These are phyloP conservation scores for Eucalyptus albens DNA, from an alignment of 345 rosid species.

Conservation along the genomic window DNA sequence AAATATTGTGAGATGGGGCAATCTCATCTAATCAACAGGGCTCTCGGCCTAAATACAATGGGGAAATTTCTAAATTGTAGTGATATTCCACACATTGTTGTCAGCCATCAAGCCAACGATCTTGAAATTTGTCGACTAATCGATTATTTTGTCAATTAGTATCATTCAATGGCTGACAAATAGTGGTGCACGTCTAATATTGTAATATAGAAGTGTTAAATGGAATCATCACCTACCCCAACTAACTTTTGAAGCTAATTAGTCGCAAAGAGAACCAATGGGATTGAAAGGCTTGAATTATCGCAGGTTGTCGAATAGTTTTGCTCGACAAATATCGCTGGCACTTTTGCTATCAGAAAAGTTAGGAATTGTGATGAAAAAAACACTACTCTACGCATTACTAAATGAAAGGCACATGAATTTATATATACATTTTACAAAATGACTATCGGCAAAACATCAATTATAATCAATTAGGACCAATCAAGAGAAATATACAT, in stretches of 20 bases:
- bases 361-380: background rate
- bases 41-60: background rate
- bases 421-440: too few relatives aligned
- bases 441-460: background rate
- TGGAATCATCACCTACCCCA: background rate
- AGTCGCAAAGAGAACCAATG: background rate
- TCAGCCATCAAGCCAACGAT: background rate
- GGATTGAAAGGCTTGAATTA: background rate
- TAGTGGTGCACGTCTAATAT: too few relatives aligned
- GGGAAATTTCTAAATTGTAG: background rate
- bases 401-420: background rate
- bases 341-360: background rate
- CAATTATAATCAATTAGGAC: background rate
- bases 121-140: background rate
- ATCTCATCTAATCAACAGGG: background rate
- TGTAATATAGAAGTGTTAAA: background rate
- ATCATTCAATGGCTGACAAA: too few relatives aligned
- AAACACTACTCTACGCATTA: background rate
- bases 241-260: background rate
- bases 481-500: background rate
- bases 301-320: background rate
- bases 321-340: background rate
- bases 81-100: background rate
- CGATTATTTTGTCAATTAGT: too few relatives aligned
- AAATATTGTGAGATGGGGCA: background rate